Conservation (phyloP, 495 filamentous ascomycete genomes). For the Opeltia flavorubescens region DNA sequence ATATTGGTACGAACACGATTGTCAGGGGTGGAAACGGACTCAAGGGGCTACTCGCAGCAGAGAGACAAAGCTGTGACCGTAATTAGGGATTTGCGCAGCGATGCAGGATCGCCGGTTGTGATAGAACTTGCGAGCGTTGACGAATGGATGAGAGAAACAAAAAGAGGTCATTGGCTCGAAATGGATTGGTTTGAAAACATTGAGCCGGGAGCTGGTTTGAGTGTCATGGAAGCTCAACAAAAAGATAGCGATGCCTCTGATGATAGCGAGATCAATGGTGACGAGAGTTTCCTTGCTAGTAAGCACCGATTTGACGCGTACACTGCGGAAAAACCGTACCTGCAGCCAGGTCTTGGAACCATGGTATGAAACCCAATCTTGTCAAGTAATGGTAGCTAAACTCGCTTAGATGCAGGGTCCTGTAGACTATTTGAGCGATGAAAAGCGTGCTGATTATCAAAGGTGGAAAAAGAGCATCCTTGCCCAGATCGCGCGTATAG, state of each 20-base stretch:
- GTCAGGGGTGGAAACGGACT: slow-evolving; percentile 22
- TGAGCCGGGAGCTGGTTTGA: slow-evolving; percentile 24
- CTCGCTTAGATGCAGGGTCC: slow-evolving; percentile 50
- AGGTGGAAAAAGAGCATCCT: slow-evolving; percentile 62
- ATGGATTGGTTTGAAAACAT: slow-evolving; percentile 56
- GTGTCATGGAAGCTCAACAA: slow-evolving; percentile 17
- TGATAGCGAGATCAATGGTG: slow-evolving; percentile 3
- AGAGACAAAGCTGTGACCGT: slow-evolving; percentile 26
- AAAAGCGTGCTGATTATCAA: slow-evolving; percentile 49
- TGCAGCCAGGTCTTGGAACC: slow-evolving; percentile 48
- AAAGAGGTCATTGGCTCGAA: slow-evolving; percentile 45
- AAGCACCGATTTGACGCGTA: slow-evolving; percentile 14
- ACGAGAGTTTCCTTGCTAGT: slow-evolving; percentile 6
- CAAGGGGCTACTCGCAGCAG: slow-evolving; percentile 24
- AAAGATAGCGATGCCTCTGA: slow-evolving; percentile 19
- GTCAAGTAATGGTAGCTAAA: neutral
- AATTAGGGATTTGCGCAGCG: slow-evolving; percentile 24
- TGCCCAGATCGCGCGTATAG: slow-evolving; percentile 37
- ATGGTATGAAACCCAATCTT: slow-evolving; percentile 33
- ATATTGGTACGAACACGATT: slow-evolving; percentile 42
- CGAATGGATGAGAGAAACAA: slow-evolving; percentile 41
- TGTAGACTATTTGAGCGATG: slow-evolving; percentile 66
- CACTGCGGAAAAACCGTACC: slow-evolving; percentile 21
- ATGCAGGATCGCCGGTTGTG: slow-evolving; percentile 20
- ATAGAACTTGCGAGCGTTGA: slow-evolving; percentile 40